Base-by-base conservation (phyloP, 2,329 filamentous ascomycete genomes). In the Arthroderma sp. region DNA sequence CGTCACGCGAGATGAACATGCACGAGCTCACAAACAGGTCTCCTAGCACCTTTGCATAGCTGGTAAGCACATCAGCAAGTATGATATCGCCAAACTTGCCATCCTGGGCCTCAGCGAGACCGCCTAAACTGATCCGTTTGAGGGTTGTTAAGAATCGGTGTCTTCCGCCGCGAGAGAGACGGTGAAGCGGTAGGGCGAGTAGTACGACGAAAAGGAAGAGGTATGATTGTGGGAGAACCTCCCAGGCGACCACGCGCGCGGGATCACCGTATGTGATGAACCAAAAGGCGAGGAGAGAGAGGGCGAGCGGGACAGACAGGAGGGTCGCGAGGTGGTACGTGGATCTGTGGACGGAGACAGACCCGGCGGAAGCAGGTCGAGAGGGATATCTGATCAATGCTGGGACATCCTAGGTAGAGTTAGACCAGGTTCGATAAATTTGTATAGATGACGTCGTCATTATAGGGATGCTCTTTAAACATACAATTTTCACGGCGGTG, bases 11-110 rank as follows among this genome's bases (percentile, higher is more conserved):
- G 67, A 95, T 81, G 71, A 95, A 91, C 91, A 96, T 95, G 81
- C 90, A 97, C 28, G 90, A 73, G 52, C 84, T 84, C 57, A 97
- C 86, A 69, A 90, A 96, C 11, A 96, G 74, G 70, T 98, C 93
- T 23, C 85, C 91, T 28, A 95, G 78, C 31, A 96, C 87, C 71
- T 94, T 95, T 61, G 91, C 86, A 70, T 97, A 98, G 66, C 88
- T 94, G 43, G 93, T 98, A 64, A 97, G 74, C 57, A 90, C 91
- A 79, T 98, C 93, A 35, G 93, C 91, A 17, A 98, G 81, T 59
- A 98, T 75, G 55, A 97, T 86, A 68, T 98, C 93, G 57, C 89
- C 91, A 66, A 97, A 97, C 68, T 95, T 95, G 56, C 91, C 90
- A 71, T 96, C 87, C 64, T 87, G 82, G 0, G 87, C 77, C 71